phyloP scores from a whole-genome alignment of 768 basidiomycete genomes.

The Scleroderma citrinum region DNA sequence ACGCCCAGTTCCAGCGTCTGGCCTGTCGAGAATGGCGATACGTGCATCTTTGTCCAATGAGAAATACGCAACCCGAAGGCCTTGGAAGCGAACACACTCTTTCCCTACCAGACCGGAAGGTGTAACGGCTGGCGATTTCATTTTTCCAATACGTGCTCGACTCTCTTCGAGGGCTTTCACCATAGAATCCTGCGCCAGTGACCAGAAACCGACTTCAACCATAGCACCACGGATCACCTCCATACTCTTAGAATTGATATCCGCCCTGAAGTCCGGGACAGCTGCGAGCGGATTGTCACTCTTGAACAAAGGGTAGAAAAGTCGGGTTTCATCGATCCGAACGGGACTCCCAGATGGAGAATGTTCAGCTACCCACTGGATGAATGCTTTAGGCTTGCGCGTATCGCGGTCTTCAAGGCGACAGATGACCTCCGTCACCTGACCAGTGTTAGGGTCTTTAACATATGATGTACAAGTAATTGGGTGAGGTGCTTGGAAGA shows the following conservation, averaged over 20 bases:
- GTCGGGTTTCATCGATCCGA: slow-evolving; percentile 78
- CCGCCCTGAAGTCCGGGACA: slow-evolving; percentile 70
- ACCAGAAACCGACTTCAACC: slow-evolving; percentile 86
- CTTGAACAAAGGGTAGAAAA: slow-evolving; percentile 93
- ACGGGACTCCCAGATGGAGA: slow-evolving; percentile 74
- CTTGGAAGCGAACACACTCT: slow-evolving; percentile 96
- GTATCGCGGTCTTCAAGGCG: slow-evolving; percentile 65
- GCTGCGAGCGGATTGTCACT: slow-evolving; percentile 76
- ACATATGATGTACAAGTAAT: slow-evolving; percentile 91
- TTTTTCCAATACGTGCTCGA: slow-evolving; percentile 54
- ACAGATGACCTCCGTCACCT: slow-evolving; percentile 75
- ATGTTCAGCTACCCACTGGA: slow-evolving; percentile 96
- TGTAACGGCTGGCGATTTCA: slow-evolving; percentile 63
- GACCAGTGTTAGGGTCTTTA: slow-evolving; percentile 63
- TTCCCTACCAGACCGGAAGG: slow-evolving; percentile 75
- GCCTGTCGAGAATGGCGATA: slow-evolving; percentile 57
- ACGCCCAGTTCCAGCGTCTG: slow-evolving; percentile 34
- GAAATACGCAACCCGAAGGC: slow-evolving; percentile 92
- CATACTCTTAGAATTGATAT: slow-evolving; percentile 78
- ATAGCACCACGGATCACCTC: slow-evolving; percentile 77
- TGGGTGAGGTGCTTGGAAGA: slow-evolving; percentile 89
- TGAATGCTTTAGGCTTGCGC: slow-evolving; percentile 87
- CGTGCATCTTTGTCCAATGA: slow-evolving; percentile 83
- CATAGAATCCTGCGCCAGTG: slow-evolving; percentile 65
- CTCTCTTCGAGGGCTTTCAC: slow-evolving; percentile 62